Evolutionary conservation across 1,139 yeast genomes (phyloP), one percentile per base, ranked within the genome.

Genomic region (Waltiozyma solani): DNA sequence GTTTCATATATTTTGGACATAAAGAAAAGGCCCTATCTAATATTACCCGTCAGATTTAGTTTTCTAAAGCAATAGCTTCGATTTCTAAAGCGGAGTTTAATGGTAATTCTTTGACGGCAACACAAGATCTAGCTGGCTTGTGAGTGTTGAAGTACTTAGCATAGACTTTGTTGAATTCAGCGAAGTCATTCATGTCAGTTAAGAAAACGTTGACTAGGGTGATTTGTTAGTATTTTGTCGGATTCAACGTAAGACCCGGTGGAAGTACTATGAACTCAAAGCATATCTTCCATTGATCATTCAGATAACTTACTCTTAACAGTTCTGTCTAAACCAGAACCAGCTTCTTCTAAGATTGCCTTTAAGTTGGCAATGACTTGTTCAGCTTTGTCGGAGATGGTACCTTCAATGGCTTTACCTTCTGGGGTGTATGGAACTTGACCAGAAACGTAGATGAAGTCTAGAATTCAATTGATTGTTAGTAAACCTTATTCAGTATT

Each of bases 121-220:
- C 94, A 69, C 95, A 86, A 2, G 95, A 83, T 71, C 97, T 83
- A 31, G 96, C 96, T 40, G 97, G 96, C 64, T 82, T 83, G 69
- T 84, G 94, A 42, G 67, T 71, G 58, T 60, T 69, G 67, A 89
- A 87, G 64, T 82, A 83, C 62, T 82, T 79, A 47, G 74, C 78
- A 64, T 87, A 89, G 39, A 84, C 91, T 49, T 71, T 72, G 65
- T 89, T 89, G 69, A 89, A 84, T 49, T 76, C 81, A 44, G 73
- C 82, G 56, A 87, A 89, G 60, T 81, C 76, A 53, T 69, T 66
- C 79, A 89, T 89, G 62, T 89, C 95, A 42, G 94, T 80, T 62
- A 89, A 75, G 69, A 84, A 89, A 47, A 87, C 73, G 60, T 81
- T 86, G 54, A 84, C 82, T 50, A 18, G 12, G 17, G 3, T 3